Conservation (phyloP, 306 rosid genomes). For the Casuarina cunninghamiana region DNA sequence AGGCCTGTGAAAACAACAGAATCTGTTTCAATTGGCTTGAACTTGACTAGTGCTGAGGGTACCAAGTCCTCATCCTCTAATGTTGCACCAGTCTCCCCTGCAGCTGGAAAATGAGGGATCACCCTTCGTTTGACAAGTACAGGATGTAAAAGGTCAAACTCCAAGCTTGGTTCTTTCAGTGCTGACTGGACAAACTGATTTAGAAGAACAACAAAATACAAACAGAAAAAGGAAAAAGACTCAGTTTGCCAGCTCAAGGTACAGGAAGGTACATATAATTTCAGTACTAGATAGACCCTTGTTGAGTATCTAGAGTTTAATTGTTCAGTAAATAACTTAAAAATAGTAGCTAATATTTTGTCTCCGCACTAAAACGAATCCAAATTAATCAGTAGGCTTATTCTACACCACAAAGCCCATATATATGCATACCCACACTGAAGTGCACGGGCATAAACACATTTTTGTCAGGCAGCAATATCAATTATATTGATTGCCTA, state of each 20-base stretch:
- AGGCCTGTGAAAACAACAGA: slow-evolving; percentile 81
- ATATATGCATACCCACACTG: not conserved
- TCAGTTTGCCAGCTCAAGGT: slow-evolving; percentile 12
- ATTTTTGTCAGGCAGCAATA: not conserved
- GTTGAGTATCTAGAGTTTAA: not conserved
- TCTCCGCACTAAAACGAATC: not conserved
- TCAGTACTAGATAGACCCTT: not conserved
- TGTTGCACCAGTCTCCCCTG: slow-evolving; percentile 54
- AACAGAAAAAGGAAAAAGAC: slow-evolving; percentile 1
- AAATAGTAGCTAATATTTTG: not conserved
- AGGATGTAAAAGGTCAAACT: slow-evolving; percentile 83
- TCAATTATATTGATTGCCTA: not conserved
- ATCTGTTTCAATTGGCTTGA: slow-evolving; percentile 88
- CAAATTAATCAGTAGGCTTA: not conserved
- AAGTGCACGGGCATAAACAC: not conserved
- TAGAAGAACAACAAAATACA: slow-evolving; percentile 13
- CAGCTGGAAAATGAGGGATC: slow-evolving; percentile 57
- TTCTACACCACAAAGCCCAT: not conserved
- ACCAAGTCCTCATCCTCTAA: slow-evolving; percentile 85
- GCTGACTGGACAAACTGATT: slow-evolving; percentile 72
- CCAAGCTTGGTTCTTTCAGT: slow-evolving; percentile 72
- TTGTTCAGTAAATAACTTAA: not conserved
- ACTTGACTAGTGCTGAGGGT: slow-evolving; percentile 89
- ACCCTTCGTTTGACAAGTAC: slow-evolving; percentile 60
- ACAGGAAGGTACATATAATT: not conserved